Evolutionary conservation across 208 protist species (phyloP).

Genomic region (Acanthamoeba sp.): DNA sequence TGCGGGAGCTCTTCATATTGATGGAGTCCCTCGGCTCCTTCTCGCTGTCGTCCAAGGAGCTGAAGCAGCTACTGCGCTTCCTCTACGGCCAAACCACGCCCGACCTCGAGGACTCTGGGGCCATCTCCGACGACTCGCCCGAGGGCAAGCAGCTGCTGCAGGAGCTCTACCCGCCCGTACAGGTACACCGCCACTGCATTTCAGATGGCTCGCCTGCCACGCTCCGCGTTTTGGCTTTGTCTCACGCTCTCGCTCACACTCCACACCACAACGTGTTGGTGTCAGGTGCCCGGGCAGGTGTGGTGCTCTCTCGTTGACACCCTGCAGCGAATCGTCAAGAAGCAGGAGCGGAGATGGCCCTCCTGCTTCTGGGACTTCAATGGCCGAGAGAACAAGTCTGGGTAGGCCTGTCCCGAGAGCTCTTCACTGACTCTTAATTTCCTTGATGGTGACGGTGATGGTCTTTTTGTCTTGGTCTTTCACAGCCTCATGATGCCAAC

Average conservation of each 20-base stretch:
- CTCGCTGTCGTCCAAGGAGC: conserved; percentile 65
- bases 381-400: conserved; percentile 27
- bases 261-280: neutral
- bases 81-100: conserved; percentile 30
- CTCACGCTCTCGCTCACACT: neutral
- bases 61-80: conserved; percentile 65
- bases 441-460: no score
- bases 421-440: neutral
- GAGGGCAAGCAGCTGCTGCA: neutral
- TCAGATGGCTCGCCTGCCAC: neutral
- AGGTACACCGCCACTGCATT: neutral
- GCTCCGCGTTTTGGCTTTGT: neutral
- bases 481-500: neutral
- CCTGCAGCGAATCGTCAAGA: conserved; percentile 59
- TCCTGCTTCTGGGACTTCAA: conserved; percentile 74
- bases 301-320: conserved; percentile 69
- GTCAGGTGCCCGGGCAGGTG: conserved; percentile 50
- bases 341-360: conserved; percentile 61
- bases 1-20: conserved; percentile 66
- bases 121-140: neutral
- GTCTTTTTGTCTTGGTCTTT: neutral
- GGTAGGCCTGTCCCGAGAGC: neutral
- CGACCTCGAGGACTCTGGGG: neutral
- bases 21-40: conserved; percentile 72
- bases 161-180: neutral